phyloP scores from a whole-genome alignment of 768 basidiomycete species.

The Tricholoma sp. region DNA sequence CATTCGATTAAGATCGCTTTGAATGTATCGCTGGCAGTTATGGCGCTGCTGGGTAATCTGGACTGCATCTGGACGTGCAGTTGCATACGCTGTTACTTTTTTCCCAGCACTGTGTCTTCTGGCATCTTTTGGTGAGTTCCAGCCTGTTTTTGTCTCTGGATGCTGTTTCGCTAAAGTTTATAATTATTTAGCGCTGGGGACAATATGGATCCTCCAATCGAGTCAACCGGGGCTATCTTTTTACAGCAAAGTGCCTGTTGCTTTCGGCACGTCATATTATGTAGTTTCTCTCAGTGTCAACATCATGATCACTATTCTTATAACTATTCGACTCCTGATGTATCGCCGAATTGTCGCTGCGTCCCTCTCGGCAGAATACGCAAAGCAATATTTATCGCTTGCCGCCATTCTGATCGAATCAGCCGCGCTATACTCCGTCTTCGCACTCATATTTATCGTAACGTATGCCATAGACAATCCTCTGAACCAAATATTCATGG shows the following conservation, averaged over 20 bases:
- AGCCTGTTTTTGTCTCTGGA: not conserved
- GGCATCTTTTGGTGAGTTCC: conserved; percentile 34
- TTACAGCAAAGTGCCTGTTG: conserved; percentile 29
- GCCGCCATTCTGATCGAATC: conserved; percentile 37
- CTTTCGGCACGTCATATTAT: conserved; percentile 34
- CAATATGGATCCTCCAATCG: conserved; percentile 38
- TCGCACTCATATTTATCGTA: conserved; percentile 35
- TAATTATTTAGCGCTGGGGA: conserved; percentile 36
- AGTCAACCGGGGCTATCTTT: conserved; percentile 35
- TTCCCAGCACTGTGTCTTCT: conserved; percentile 34
- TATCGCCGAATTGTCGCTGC: conserved; percentile 25
- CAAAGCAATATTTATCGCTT: conserved; percentile 30
- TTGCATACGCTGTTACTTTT: conserved; percentile 26
- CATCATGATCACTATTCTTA: conserved; percentile 36
- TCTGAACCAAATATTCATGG: conserved; percentile 34
- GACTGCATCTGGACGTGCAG: conserved; percentile 26
- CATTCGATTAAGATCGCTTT: not conserved
- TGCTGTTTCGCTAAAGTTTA: not conserved
- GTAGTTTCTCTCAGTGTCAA: conserved; percentile 35
- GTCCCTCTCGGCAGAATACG: conserved; percentile 29
- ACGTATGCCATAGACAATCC: conserved; percentile 36
- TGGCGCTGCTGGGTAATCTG: conserved; percentile 47
- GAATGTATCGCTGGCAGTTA: conserved; percentile 21
- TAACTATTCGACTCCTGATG: conserved; percentile 27
- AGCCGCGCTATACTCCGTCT: conserved; percentile 38